Base-by-base conservation (phyloP, 2,329 filamentous ascomycete genomes). In the Cephalotrichum gorgonifer region DNA sequence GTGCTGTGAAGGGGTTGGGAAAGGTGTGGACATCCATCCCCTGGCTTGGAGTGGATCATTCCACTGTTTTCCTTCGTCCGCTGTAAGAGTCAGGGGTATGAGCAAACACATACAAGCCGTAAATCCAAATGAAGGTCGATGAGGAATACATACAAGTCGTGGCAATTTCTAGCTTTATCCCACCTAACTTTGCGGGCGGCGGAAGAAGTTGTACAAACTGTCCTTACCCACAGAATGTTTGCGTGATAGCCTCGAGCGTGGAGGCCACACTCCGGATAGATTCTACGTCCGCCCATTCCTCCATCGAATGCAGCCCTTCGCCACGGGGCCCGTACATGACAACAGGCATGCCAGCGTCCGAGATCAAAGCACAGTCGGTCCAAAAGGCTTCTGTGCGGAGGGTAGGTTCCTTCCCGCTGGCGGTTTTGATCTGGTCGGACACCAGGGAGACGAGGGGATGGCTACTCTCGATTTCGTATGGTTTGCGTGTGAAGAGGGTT, bases 311-410 rank as follows among this genome's bases (percentile, higher is more conserved):
- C 4, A 77, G 52, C 0, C 75, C 75, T n/a, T 67, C 64, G 0
- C 72, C 74, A 8, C 56, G 58, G 0, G 72, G 72, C 0, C 74
- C 72, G 56, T 67, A 75, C 1, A 77, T 60, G 15, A 78, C 58
- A 0, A 65, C 58, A 0, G 72, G 66, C 26, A 76, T 71, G 0
- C 71, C 74, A 14, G 58, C 60, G 17, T 68, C 62, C 1, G 64
- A 60, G 1, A 78, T 53, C 12, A 76, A 55, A 2, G 73, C 73
- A n/a, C 67, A 71, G 54, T 78, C 73, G 1, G 70, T 73, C 75
- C 73, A 78, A 52, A 66, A 75, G 0, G 64, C 55, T 1, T 56
- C 64, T 6, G 62, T 63, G 2, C 48, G 26, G 1, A 70, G 51
- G 0, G 48, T 49, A 0, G 62, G 57, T 0, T 60, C 48, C 7